Evolutionary conservation across 768 basidiomycete species (phyloP), one percentile per base, ranked within the genome.

Genomic region (Trametes cingulata): DNA sequence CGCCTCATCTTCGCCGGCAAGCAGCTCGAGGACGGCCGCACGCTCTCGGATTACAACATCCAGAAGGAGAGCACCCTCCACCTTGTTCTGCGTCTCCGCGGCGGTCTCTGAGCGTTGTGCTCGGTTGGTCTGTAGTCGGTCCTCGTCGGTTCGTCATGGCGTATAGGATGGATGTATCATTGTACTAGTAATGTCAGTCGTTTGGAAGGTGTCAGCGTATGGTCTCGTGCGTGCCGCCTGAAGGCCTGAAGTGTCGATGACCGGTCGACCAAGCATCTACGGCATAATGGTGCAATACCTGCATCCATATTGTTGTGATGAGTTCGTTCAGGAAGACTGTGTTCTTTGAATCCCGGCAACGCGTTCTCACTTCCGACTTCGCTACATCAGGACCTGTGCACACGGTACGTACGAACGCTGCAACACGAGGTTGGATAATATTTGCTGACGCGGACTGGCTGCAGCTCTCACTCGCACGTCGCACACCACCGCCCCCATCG

Each of bases 81-180:
- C 39, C 69, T 72, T 43, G 82, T 73, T 76, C 80, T 61, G 73
- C 76, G 82, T 66, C 77, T 84, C 58, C 76, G 81, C 68, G 82
- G 82, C 66, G 82, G 81, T 70, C 53, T 65, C 41, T 67, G 67
- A 71, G 61, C 33, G 53, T 55, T 15, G 50, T 5, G 56, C 49
- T 42, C 56, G n/a, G 45, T 14, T 40, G 42, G 50, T 14, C 15
- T 33, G 13, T n/a, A n/a, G n/a, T 14, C 8, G 36, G 51, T 35
- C 56, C 15, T 50, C 9, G 48, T 24, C 17, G 52, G 24, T n/a
- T 36, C 33, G 51, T 57, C 33, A 46, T 42, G 53, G 57, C 15
- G n/a, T 49, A 15, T 33, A 65, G 33, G 56, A 65, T 54, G 52
- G 59, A 60, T 60, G 52, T 60, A 60, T 53, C 40, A n/a, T 33